Evolutionary conservation across 805 yeast species (phyloP).

Genomic region (Saccharomycopsis oosterbeekiorum): DNA sequence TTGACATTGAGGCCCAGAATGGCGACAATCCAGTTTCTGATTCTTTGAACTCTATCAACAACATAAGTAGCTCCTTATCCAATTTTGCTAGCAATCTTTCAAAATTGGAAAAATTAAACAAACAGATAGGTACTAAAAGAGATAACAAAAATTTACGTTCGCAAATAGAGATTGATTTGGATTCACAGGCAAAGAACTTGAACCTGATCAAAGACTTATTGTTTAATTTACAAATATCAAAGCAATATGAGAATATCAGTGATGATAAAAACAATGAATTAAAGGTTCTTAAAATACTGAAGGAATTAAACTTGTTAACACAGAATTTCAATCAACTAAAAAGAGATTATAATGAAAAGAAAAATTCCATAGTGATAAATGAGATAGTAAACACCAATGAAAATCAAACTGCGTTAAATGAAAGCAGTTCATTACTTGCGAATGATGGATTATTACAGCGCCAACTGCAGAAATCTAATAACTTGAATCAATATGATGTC

Average conservation of each 20-base stretch:
- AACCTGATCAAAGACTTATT: conserved; percentile 22
- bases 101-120: conserved; percentile 38
- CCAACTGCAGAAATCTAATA: conserved; percentile 27
- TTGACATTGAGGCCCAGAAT: conserved; percentile 25
- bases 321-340: conserved; percentile 34
- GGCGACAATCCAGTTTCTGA: not conserved
- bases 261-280: conserved; percentile 16
- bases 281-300: conserved; percentile 31
- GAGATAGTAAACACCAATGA: conserved; percentile 24
- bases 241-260: conserved; percentile 19
- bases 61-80: conserved; percentile 25
- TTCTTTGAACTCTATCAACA: conserved; percentile 18
- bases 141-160: conserved; percentile 33
- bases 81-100: conserved; percentile 41
- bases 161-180: conserved; percentile 23
- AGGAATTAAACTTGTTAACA: conserved; percentile 47
- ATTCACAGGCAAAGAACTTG: conserved; percentile 19
- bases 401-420: conserved; percentile 19
- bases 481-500: conserved; percentile 38
- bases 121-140: conserved; percentile 42
- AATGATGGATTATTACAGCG: conserved; percentile 36
- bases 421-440: conserved; percentile 22
- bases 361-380: conserved; percentile 29
- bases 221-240: conserved; percentile 7
- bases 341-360: conserved; percentile 40